Evolutionary conservation across 495 filamentous ascomycete species (phyloP).

Genomic region (Platismatia glauca): DNA sequence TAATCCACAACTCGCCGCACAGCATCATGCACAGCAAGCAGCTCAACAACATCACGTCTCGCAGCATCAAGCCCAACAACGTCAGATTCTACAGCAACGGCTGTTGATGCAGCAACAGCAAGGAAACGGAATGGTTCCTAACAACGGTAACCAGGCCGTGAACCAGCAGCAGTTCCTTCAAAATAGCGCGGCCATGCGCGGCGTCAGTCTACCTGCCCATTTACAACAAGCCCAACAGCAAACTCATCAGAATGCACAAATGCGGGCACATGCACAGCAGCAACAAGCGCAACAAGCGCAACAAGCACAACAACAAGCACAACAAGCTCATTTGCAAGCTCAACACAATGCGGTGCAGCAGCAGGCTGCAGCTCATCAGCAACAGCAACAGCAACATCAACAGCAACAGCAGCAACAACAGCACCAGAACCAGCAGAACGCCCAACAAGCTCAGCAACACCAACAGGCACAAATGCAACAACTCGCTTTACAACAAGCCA

Average conservation of each 20-base stretch:
- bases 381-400: conserved; percentile 32
- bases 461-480: conserved; percentile 32
- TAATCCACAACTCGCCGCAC: conserved; percentile 1
- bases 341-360: conserved; percentile 26
- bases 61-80: conserved; percentile 32
- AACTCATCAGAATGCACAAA: conserved; percentile 9
- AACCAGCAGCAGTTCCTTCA: conserved; percentile 46
- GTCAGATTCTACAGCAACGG: conserved; percentile 31
- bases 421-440: conserved; percentile 30
- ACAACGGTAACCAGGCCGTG: conserved; percentile 51
- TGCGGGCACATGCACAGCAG: conserved; percentile 10
- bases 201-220: conserved; percentile 1
- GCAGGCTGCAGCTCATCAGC: conserved; percentile 24
- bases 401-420: conserved; percentile 32
- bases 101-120: conserved; percentile 34
- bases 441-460: conserved; percentile 32
- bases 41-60: not conserved
- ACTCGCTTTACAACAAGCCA: conserved; percentile 34
- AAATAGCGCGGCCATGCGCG: conserved; percentile 43
- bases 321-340: conserved; percentile 28
- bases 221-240: conserved; percentile 8
- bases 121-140: conserved; percentile 7
- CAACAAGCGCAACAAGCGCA: conserved; percentile 34
- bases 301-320: too few relatives aligned
- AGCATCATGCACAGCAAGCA: not conserved